phyloP scores from a whole-genome alignment of 768 basidiomycete genomes.

The Auricularia sp. region DNA sequence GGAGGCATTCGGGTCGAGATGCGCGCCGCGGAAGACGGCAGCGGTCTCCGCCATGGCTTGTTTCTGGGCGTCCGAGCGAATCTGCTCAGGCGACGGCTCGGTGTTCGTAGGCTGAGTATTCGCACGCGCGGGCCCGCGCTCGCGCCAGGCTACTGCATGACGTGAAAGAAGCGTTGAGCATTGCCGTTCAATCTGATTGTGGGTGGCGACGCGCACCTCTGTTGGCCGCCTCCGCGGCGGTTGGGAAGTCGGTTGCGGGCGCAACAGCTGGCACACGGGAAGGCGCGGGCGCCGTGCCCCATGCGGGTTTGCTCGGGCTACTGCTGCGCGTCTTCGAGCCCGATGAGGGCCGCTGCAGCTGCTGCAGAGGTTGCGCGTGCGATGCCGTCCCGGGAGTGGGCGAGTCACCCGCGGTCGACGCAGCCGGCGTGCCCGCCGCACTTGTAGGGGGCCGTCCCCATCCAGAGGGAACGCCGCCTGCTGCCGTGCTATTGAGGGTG shows the following conservation, averaged over 20 bases:
- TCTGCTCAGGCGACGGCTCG: constrained; percentile 34
- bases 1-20: constrained; percentile 85
- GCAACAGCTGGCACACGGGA: constrained; percentile 23
- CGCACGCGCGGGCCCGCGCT: constrained; percentile 13
- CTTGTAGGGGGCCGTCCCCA: constrained; percentile 76
- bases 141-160: constrained; percentile 9
- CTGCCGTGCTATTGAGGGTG: constrained; percentile 45
- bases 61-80: constrained; percentile 33
- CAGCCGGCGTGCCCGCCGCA: constrained; percentile 44
- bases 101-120: constrained; percentile 34
- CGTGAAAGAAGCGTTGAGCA: neutral
- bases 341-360: constrained; percentile 42
- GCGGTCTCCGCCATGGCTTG: constrained; percentile 69
- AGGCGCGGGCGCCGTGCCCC: constrained; percentile 44
- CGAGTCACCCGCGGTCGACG: constrained; percentile 35
- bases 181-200: too few species aligned
- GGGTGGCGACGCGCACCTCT: constrained; percentile 43
- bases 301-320: constrained; percentile 48
- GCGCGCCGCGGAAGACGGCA: constrained; percentile 89
- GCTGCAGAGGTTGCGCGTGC: constrained; percentile 37
- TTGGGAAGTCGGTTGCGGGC: constrained; percentile 74
- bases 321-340: constrained; percentile 42
- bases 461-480: constrained; percentile 44
- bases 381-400: constrained; percentile 26
- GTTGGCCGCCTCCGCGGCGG: constrained; percentile 82